Conservation (phyloP, 2,329 filamentous ascomycete genomes). For the Talaromyces sp. region DNA sequence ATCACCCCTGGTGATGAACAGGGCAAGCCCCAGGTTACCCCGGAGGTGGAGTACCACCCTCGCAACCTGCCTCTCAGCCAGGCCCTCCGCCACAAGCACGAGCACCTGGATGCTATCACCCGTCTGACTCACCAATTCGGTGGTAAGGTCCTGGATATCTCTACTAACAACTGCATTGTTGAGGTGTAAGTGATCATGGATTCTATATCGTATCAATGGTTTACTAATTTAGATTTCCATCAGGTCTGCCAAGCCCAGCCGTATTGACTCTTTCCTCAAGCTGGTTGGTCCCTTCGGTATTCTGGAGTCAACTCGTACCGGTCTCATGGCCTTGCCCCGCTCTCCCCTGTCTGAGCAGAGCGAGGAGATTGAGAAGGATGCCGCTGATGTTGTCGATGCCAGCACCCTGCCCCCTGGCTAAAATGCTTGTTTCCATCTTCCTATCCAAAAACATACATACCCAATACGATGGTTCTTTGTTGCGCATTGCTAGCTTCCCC, state of each 20-base stretch:
- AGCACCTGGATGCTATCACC: conserved; percentile 94
- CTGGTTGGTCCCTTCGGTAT: conserved; percentile 93
- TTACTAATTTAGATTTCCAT: conserved; percentile 6
- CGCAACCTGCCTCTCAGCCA: conserved; percentile 82
- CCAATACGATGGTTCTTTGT: conserved; percentile 23
- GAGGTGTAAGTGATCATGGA: conserved; percentile 71
- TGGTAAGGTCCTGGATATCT: conserved; percentile 96
- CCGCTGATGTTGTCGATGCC: conserved; percentile 90
- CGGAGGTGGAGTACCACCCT: conserved; percentile 75
- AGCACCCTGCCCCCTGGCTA: conserved; percentile 92
- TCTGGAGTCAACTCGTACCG: conserved; percentile 90
- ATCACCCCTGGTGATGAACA: conserved; percentile 54
- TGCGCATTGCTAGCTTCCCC: conserved; percentile 13
- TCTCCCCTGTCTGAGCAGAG: conserved; percentile 79
- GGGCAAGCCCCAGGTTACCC: conserved; percentile 26
- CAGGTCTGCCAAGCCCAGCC: conserved; percentile 85
- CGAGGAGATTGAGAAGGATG: conserved; percentile 80
- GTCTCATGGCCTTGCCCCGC: conserved; percentile 93
- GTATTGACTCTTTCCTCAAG: conserved; percentile 98
- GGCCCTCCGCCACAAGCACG: conserved; percentile 93
- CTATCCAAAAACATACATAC: conserved; percentile 28
- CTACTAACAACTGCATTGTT: conserved; percentile 97
- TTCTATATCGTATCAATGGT: neutral
- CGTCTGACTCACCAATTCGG: conserved; percentile 97
- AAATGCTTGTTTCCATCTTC: conserved; percentile 23